A percentile compares a stretch with the other conserved stretches of the same genome.
Conservation (phyloP, 768 basidiomycete species). For the Termitomyces sp. region DNA sequence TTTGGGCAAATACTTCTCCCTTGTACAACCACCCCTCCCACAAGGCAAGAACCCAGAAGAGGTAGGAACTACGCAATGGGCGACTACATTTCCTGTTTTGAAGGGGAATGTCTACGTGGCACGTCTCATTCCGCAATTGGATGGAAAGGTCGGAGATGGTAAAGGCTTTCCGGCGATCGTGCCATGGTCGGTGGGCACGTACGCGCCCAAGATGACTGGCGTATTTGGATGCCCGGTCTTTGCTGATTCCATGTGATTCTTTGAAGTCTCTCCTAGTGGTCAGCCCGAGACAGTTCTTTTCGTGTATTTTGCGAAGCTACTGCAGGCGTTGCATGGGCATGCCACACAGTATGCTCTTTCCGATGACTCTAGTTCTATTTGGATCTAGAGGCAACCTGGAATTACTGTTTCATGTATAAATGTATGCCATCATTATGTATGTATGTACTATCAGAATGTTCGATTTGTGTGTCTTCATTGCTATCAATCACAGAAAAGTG, state of each 20-base stretch:
- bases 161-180: constrained; percentile 21
- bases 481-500: no score
- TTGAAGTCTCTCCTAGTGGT: no score
- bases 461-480: no score
- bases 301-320: no score
- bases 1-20: constrained; percentile 10
- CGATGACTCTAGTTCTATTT: no score
- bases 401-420: no score
- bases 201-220: background rate
- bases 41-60: constrained; percentile 18
- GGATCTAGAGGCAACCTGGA: no score
- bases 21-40: constrained; percentile 24
- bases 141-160: constrained; percentile 23
- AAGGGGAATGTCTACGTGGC: constrained; percentile 14
- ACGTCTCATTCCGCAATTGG: constrained; percentile 9
- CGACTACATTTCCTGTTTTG: constrained; percentile 8
- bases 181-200: constrained; percentile 18
- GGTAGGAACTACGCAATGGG: constrained; percentile 20
- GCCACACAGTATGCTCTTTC: no score
- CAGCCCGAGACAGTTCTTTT: background rate
- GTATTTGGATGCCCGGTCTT: background rate
- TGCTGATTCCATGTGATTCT: background rate
- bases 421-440: no score
- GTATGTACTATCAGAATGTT: no score
- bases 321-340: no score